Base-by-base conservation (phyloP, 2,329 filamentous ascomycete genomes). In the Drechslerella coelobrocha region DNA sequence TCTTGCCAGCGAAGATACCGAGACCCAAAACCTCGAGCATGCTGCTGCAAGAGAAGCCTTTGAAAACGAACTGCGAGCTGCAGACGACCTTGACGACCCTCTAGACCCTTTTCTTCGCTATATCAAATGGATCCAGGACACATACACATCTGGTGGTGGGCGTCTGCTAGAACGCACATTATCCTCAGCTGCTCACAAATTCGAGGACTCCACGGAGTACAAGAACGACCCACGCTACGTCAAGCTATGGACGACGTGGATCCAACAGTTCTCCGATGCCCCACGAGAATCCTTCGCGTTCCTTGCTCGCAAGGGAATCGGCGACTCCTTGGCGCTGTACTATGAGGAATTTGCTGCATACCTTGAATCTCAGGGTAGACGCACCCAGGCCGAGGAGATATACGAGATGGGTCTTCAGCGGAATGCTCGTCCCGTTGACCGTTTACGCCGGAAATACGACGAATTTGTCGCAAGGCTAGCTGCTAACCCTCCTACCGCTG, bases 311-410 rank as follows among this genome's bases (percentile, higher is more conserved):
- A 92, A 99, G 77, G 84, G 84, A 73, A 91, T 99, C 69, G 94
- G 93, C 71, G 92, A 97, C 76, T 83, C 84, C 0, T 84, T 99
- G 1, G 94, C 94, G 1, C 82, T 97, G 2, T 99, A 92, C 79
- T 99, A 99, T 79, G 94, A 99, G 78, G 94, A 97, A 77, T 99
- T 96, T 77, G 92, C 94, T 0, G 89, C 87, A 0, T 97, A 92
- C 91, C 82, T 99, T 5, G 94, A 99, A 80, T 83, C 86, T 34
- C 89, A 88, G 5, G 89, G 87, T 12, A 84, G 93, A 73, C 97
- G 91, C 89, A 84, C 83, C 21, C 94, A 99, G 78, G 93, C 94
- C 0, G 92, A 96, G 75, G 94, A 99, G 78, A 90, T 99, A 0
- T 97, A 95, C 78, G 88, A 88, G 75, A 82, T 96, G 73, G 94